Evolutionary conservation across 257 asterid genomes (phyloP).

Genomic region (Lavandula angustifolia): DNA sequence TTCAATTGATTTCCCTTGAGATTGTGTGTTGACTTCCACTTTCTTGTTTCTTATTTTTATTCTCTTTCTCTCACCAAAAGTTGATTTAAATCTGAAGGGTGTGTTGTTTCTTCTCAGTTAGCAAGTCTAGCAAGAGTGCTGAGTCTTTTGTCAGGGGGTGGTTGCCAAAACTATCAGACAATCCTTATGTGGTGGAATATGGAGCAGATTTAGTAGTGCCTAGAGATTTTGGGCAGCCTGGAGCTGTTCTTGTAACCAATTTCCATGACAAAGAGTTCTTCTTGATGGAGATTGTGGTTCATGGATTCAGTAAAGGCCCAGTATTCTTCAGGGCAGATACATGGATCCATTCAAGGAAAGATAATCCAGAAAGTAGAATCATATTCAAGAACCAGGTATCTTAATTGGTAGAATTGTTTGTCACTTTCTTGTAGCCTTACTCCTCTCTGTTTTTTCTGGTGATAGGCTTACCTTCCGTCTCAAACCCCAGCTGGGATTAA

Average conservation of each 20-base stretch:
- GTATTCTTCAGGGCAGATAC: constrained; percentile 69
- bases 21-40: neutral
- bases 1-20: neutral
- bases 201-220: constrained; percentile 72
- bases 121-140: constrained; percentile 60
- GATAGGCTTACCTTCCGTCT: constrained; percentile 77
- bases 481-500: constrained; percentile 81
- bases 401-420: neutral
- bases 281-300: constrained; percentile 74
- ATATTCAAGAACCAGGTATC: constrained; percentile 75
- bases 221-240: constrained; percentile 73
- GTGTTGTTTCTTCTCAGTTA: constrained; percentile 37
- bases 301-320: constrained; percentile 64
- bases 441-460: constrained; percentile 14
- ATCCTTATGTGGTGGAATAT: constrained; percentile 66
- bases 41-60: neutral
- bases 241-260: constrained; percentile 75
- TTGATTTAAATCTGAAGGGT: neutral
- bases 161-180: constrained; percentile 57
- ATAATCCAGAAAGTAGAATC: constrained; percentile 71
- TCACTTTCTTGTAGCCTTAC: too few species aligned
- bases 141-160: constrained; percentile 85
- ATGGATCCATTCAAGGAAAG: constrained; percentile 87
- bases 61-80: too few species aligned
- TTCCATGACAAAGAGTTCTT: constrained; percentile 75